Evolutionary conservation across 345 rosid genomes (phyloP).

Genomic region (Ailanthus altissimus): DNA sequence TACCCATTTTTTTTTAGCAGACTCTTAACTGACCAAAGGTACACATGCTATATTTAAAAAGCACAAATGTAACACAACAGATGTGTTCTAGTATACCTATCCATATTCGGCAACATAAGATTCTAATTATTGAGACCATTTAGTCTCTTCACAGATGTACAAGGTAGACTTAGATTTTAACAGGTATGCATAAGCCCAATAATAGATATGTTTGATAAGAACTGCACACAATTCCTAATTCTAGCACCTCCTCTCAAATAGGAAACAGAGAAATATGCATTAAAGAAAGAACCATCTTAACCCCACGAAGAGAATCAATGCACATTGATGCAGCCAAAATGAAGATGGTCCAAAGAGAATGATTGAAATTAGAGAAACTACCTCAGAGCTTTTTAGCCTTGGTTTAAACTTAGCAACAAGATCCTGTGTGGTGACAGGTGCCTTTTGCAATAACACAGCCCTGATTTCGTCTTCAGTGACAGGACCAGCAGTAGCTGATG

Average conservation of each 20-base stretch:
- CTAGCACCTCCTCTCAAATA: background rate
- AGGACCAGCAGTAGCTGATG: slow-evolving; percentile 57
- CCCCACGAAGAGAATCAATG: too few relatives aligned
- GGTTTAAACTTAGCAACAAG: slow-evolving; percentile 84
- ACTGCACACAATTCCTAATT: background rate
- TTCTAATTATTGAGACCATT: background rate
- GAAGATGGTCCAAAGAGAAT: background rate
- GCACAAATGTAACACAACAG: background rate
- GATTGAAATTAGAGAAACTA: slow-evolving; percentile 21
- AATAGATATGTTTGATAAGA: background rate
- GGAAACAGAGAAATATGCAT: background rate
- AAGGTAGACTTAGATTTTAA: background rate
- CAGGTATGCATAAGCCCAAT: background rate
- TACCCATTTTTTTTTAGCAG: slow-evolving; percentile 12
- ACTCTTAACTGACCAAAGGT: background rate
- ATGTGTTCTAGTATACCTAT: background rate
- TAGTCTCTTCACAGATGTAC: background rate
- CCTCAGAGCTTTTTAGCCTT: slow-evolving; percentile 71
- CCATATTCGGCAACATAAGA: background rate
- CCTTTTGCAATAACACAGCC: slow-evolving; percentile 73
- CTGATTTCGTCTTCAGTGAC: slow-evolving; percentile 92
- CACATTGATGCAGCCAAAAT: background rate
- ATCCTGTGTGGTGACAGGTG: slow-evolving; percentile 82
- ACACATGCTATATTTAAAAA: background rate
- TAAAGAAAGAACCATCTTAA: too few relatives aligned